Evolutionary conservation across 768 basidiomycete species (phyloP).

Genomic region (Trametes maxima): DNA sequence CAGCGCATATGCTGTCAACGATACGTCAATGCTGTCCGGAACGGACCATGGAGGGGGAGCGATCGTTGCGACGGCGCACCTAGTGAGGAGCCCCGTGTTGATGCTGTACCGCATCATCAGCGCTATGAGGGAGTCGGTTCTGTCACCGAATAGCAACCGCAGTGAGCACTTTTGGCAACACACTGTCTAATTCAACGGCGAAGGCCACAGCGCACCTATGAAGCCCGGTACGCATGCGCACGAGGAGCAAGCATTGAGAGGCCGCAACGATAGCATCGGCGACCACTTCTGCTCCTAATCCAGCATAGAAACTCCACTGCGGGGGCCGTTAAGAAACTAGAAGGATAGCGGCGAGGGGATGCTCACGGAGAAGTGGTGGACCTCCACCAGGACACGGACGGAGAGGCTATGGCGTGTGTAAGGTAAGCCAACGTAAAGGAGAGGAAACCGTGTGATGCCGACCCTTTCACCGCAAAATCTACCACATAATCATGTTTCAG

Average conservation of each 20-base stretch:
- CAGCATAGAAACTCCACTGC: slow-evolving; percentile 27
- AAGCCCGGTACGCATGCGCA: slow-evolving; percentile 19
- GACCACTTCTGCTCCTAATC: slow-evolving; percentile 19
- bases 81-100: slow-evolving; percentile 25
- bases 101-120: slow-evolving; percentile 24
- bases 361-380: too few relatives aligned
- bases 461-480: too few relatives aligned
- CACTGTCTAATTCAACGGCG: background rate
- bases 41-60: background rate
- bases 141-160: background rate
- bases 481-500: too few relatives aligned
- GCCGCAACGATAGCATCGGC: slow-evolving; percentile 19
- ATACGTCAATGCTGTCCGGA: too few relatives aligned
- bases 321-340: background rate
- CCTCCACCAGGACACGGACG: too few relatives aligned
- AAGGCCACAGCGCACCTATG: slow-evolving; percentile 1
- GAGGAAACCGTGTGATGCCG: too few relatives aligned
- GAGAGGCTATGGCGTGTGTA: too few relatives aligned
- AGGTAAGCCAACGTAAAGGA: too few relatives aligned
- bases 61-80: slow-evolving; percentile 1
- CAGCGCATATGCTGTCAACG: slow-evolving; percentile 15
- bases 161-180: background rate
- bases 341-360: background rate
- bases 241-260: slow-evolving; percentile 19
- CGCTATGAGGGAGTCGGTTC: slow-evolving; percentile 22